Evolutionary conservation across 1,284 basidiomycete species (phyloP).

Genomic region (Phaffia rhodozyma): DNA sequence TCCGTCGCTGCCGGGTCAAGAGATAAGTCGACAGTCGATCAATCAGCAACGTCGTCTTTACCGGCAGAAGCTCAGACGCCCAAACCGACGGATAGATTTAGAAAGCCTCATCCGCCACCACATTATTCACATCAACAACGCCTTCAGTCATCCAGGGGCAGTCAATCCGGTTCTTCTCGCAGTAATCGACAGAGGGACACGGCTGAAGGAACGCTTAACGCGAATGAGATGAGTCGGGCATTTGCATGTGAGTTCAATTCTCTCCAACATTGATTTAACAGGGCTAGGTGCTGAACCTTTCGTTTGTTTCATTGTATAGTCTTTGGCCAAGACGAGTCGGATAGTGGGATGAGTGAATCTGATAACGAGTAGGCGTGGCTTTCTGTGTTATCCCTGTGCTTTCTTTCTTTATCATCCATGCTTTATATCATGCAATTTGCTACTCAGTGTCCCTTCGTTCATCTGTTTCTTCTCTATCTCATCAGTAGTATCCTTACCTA

Average conservation of each 20-base stretch:
- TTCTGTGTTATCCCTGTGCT: neutral
- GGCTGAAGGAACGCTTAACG: neutral
- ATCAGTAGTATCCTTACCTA: too few relatives aligned
- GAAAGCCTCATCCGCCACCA: neutral
- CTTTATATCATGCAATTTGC: too few relatives aligned
- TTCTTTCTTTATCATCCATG: too few relatives aligned
- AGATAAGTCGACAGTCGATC: neutral
- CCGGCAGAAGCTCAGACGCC: neutral
- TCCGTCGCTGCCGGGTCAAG: too few relatives aligned
- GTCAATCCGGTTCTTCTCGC: neutral
- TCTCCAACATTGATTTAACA: constrained; percentile 22
- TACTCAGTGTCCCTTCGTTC: too few relatives aligned
- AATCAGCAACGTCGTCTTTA: constrained; percentile 36
- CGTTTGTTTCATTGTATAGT: constrained; percentile 48
- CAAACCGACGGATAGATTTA: neutral
- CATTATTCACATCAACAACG: neutral
- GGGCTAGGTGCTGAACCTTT: constrained; percentile 33
- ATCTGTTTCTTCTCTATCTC: too few relatives aligned
- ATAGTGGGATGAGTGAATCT: constrained; percentile 35
- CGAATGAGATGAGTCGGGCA: constrained; percentile 27
- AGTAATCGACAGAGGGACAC: neutral
- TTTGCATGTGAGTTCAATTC: constrained; percentile 30
- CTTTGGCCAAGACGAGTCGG: constrained; percentile 76
- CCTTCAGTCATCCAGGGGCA: neutral
- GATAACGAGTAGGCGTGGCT: constrained; percentile 13